Percentiles rank a stretch among this genome's conserved stretches.
phyloP scores from a whole-genome alignment of 2,329 filamentous ascomycete species.

The Penicillium sp. region DNA sequence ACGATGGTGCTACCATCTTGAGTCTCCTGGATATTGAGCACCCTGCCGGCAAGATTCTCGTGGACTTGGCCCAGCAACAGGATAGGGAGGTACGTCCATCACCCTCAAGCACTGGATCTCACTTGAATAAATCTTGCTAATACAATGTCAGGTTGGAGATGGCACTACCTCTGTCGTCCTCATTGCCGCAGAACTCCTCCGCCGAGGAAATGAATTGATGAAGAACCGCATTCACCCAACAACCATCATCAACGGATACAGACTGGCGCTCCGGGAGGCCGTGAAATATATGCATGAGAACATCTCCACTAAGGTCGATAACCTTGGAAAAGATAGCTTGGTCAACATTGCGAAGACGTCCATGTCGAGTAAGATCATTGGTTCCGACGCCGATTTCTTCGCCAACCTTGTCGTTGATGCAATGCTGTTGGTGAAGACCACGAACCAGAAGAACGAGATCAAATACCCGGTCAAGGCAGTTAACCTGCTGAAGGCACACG shows the following conservation, averaged over 20 bases:
- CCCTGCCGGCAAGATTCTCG: constrained; percentile 96
- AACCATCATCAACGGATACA: constrained; percentile 98
- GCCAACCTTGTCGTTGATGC: constrained; percentile 96
- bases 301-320: constrained; percentile 93
- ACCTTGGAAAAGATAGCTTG: constrained; percentile 85
- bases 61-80: constrained; percentile 96
- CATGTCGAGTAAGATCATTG: constrained; percentile 99
- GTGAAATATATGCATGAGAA: constrained; percentile 99
- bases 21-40: constrained; percentile 96
- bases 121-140: constrained; percentile 5
- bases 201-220: constrained; percentile 95
- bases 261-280: constrained; percentile 91
- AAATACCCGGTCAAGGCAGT: constrained; percentile 99
- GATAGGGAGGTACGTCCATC: constrained; percentile 74
- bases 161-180: constrained; percentile 97
- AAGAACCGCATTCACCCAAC: constrained; percentile 99
- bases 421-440: constrained; percentile 91
- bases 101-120: background rate
- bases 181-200: constrained; percentile 92
- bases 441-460: constrained; percentile 84
- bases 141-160: constrained; percentile 72
- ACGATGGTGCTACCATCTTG: constrained; percentile 97
- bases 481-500: constrained; percentile 97
- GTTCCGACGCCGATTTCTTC: constrained; percentile 94
- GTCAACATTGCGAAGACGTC: constrained; percentile 97